Evolutionary conservation across 2,329 filamentous ascomycete species (phyloP), one percentile per base, ranked within the genome.

Genomic region (Aspergillus neotritici): DNA sequence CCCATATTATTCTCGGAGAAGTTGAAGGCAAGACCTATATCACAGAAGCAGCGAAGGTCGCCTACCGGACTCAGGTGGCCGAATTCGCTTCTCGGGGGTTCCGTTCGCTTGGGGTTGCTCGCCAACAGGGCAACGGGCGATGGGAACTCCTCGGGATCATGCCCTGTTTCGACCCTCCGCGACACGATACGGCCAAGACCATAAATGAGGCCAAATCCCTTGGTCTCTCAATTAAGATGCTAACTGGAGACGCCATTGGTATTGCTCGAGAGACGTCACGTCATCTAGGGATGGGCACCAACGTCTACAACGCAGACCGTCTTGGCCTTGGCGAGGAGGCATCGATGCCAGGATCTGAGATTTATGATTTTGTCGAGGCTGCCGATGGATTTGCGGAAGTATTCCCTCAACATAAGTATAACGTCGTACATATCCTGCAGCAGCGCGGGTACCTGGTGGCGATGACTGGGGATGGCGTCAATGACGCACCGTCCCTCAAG

Each of bases 91-190:
- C 83, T 59, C 87, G 89, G 79, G 89, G 89, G 74, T 94, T 94
- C 79, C 87, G 89, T 70, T 93, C 89, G 47, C 85, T 95, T 38
- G 88, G 88, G 78, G 86, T 94, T 73, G 88, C 88, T 61, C 87
- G 88, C 71, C 94, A 93, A 79, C 83, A 85, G 66, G 86, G 80
- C 64, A 80, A 86, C 68, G 79, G 81, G 63, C 74, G 79, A 44
- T 95, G 89, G 88, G 87, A 94, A 69, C 90, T 95, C 57, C 82
- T 95, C 57, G 88, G 88, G 61, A 94, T 95, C 61, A 91, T 94
- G 86, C 88, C 89, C 62, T 94, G 88, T 78, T 87, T 84, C 59
- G 88, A 94, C 67, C 89, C 89, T 58, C 88, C 88, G 56, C 86
- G 89, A 63, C 83, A 94, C 74, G 88, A 94, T 63, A 94, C 89